A percentile compares a stretch with the other conserved stretches of the same genome.
Conservation (phyloP, 768 basidiomycete species). For the Rhizopogon salebrosus region DNA sequence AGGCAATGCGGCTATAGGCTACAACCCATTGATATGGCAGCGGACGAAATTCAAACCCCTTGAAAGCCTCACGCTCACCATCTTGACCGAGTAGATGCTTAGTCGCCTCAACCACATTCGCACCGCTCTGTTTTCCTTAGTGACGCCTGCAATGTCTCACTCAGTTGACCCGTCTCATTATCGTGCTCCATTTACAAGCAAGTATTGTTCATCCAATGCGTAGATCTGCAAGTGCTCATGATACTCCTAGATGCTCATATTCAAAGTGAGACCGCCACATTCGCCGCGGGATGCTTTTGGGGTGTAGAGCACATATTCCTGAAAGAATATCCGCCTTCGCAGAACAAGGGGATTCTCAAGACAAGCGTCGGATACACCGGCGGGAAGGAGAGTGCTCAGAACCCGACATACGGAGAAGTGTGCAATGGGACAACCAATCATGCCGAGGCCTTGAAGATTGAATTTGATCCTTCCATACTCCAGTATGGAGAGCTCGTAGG, state of each 20-base stretch:
- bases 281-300: constrained; percentile 73
- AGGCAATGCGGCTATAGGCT: no score
- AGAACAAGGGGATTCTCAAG: constrained; percentile 71
- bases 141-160: constrained; percentile 11
- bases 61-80: background rate
- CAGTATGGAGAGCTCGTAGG: constrained; percentile 84
- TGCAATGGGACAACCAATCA: constrained; percentile 80
- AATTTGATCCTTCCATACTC: constrained; percentile 77
- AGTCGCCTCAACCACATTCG: constrained; percentile 18
- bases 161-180: constrained; percentile 34
- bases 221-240: background rate
- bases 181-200: constrained; percentile 34
- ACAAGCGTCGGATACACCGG: constrained; percentile 81
- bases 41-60: no score
- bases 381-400: constrained; percentile 46
- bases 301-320: constrained; percentile 83
- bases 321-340: constrained; percentile 65
- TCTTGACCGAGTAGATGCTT: constrained; percentile 14
- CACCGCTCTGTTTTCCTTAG: constrained; percentile 17
- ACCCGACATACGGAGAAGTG: constrained; percentile 70
- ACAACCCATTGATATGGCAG: no score
- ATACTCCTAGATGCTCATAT: background rate
- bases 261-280: constrained; percentile 39
- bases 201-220: constrained; percentile 6
- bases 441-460: constrained; percentile 83